Percentiles rank a stretch among this genome's conserved stretches.
Evolutionary conservation across 768 basidiomycete genomes (phyloP).

Genomic region (Boletellus ananas): DNA sequence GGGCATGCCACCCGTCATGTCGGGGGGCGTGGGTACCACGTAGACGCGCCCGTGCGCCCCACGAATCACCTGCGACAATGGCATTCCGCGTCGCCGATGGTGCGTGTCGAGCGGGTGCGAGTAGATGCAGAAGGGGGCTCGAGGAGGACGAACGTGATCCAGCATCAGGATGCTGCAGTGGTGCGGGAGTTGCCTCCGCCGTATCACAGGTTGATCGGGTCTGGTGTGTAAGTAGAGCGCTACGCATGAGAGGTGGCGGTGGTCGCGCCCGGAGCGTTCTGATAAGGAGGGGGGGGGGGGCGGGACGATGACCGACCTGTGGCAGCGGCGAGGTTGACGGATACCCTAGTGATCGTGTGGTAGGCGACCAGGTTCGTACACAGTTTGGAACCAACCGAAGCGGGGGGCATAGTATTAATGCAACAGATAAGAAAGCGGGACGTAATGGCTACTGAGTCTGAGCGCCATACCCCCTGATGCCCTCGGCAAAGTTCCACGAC

Average conservation of each 20-base stretch:
- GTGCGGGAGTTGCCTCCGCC: constrained; percentile 26
- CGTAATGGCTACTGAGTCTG: constrained; percentile 65
- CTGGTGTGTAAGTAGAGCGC: background rate
- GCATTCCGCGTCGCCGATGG: constrained; percentile 18
- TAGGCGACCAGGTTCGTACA: background rate
- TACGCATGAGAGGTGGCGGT: background rate
- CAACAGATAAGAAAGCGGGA: constrained; percentile 3
- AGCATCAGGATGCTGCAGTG: constrained; percentile 18
- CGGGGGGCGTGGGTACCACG: too few relatives aligned
- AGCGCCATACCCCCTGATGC: constrained; percentile 84
- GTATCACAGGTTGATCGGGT: constrained; percentile 17
- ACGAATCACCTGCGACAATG: constrained; percentile 18
- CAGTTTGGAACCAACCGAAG: background rate
- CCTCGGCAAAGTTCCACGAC: constrained; percentile 90
- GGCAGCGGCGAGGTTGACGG: background rate
- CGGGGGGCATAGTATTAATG: constrained; percentile 2
- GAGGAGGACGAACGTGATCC: constrained; percentile 1
- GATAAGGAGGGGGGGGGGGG: background rate
- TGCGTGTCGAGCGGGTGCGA: background rate
- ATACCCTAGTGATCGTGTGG: background rate
- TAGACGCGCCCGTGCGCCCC: background rate
- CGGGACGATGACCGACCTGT: background rate
- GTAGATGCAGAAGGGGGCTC: background rate
- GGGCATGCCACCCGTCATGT: background rate
- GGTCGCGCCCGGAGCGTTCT: background rate